phyloP scores from a whole-genome alignment of 2,329 filamentous ascomycete genomes.

The Pestalotiopsis sp. region DNA sequence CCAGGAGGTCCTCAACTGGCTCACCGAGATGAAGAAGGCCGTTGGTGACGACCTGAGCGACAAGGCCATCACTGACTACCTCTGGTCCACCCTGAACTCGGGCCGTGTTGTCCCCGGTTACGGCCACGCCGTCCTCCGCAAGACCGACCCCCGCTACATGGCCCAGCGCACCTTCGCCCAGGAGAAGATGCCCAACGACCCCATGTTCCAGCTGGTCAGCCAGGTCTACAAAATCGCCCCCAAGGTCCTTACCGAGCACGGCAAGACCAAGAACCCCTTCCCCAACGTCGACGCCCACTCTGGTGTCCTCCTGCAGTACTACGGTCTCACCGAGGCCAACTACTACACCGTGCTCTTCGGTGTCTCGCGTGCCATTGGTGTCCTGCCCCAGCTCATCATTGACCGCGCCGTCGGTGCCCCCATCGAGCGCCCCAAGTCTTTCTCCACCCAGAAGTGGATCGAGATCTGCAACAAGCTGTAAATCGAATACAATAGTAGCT shows the following conservation, averaged over 20 bases:
- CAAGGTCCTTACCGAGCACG: constrained; percentile 96
- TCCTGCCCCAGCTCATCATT: constrained; percentile 98
- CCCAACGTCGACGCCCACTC: constrained; percentile 99
- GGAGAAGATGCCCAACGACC: constrained; percentile 90
- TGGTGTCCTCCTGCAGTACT: constrained; percentile 99
- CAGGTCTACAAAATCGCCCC: constrained; percentile 99
- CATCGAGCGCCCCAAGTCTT: constrained; percentile 98
- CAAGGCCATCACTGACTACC: constrained; percentile 96
- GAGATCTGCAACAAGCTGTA: constrained; percentile 94
- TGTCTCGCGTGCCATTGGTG: constrained; percentile 96
- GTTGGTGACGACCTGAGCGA: constrained; percentile 95
- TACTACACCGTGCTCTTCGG: constrained; percentile 99
- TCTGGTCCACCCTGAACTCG: constrained; percentile 94
- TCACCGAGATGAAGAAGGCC: constrained; percentile 96
- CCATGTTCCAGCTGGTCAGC: constrained; percentile 99
- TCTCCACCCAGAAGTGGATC: constrained; percentile 95
- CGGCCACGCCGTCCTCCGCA: constrained; percentile 97
- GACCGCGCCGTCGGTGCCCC: constrained; percentile 96
- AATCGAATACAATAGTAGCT: constrained; percentile 35
- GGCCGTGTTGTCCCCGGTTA: constrained; percentile 98
- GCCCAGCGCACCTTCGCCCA: constrained; percentile 97
- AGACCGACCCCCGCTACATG: constrained; percentile 99
- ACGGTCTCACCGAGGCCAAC: constrained; percentile 97
- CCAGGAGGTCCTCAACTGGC: constrained; percentile 99
- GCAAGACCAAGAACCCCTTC: constrained; percentile 99